Base-by-base conservation (phyloP, 331 rosid genomes). In the Erythrophleum ivorense region DNA sequence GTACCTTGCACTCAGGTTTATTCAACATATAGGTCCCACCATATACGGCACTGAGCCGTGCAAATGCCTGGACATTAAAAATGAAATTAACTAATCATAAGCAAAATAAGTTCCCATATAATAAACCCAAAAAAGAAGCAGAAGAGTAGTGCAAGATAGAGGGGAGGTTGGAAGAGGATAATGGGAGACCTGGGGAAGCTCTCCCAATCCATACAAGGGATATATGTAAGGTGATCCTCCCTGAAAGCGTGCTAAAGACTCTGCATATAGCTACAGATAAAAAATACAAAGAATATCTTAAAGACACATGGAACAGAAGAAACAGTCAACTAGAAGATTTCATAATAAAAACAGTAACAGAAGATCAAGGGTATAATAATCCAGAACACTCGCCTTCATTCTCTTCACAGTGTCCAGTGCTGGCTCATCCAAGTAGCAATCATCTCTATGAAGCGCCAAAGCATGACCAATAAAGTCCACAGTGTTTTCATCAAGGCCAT, bases 181-280 rank as follows among this genome's bases (percentile, higher is more conserved):
- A 43, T 3, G 41, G 41, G 75, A 81, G 33, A 93, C 98, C 99
- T 96, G 99, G 4, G 99, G 99, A 73, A 96, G 99, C 91, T 96
- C 99, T 86, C 99, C 99, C 78, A 96, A 84, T 78, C 99, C 99
- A 85, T 93, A 96, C 88, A 95, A 88, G 55, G 99, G 98, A 88
- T 95, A 95, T 79, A 95, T 95, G 90, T 95, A 95, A 49, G 99
- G 98, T 11, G 99, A 95, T 68, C 99, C 99, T 80, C 99, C 99
- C 90, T 93, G 97, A 84, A 96, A 96, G 69, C 98, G 98, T 48
- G 98, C 98, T 74, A 96, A 45, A 84, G 99, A 96, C 88, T 96
- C 99, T 19, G 97, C 82, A 86, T 96, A 96, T 76, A 96, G 92
- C 99, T 95, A 87, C 73, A 79, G 36, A 79, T 63, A 33, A 80